phyloP scores from a whole-genome alignment of 2,329 filamentous ascomycete species.

The Dothistroma septosporum region DNA sequence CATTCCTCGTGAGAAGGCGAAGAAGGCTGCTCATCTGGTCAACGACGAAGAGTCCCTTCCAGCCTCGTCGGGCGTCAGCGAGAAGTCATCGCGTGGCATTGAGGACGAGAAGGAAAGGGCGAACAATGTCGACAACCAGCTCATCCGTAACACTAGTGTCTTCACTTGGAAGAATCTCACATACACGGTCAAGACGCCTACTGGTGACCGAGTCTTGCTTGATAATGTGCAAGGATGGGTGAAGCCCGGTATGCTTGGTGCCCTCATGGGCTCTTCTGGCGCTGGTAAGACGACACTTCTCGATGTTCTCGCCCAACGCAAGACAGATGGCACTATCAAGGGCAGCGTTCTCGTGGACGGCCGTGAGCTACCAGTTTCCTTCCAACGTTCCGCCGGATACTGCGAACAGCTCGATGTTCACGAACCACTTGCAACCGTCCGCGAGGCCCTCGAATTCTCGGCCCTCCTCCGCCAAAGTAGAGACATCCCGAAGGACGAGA shows the following conservation, averaged over 20 bases:
- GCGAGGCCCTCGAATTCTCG: conserved; percentile 63
- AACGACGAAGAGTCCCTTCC: conserved; percentile 19
- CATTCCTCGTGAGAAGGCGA: conserved; percentile 58
- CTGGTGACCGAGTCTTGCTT: conserved; percentile 47
- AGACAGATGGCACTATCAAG: conserved; percentile 43
- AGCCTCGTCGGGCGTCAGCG: conserved; percentile 1
- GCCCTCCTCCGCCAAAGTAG: conserved; percentile 60
- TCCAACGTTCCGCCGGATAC: conserved; percentile 53
- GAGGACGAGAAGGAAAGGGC: conserved; percentile 14
- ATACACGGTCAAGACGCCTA: conserved; percentile 61
- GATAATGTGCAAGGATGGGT: conserved; percentile 67
- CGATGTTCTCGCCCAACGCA: conserved; percentile 42
- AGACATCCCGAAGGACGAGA: conserved; percentile 56
- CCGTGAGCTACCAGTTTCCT: conserved; percentile 38
- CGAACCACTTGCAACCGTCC: conserved; percentile 61
- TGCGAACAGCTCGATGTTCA: conserved; percentile 65
- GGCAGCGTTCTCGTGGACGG: conserved; percentile 47
- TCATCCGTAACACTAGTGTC: conserved; percentile 61
- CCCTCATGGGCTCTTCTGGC: conserved; percentile 75
- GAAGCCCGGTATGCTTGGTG: conserved; percentile 70
- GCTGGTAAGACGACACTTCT: conserved; percentile 41
- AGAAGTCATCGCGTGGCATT: conserved; percentile 10
- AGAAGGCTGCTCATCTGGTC: conserved; percentile 31
- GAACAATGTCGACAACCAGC: conserved; percentile 22
- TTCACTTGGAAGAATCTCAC: conserved; percentile 85